Evolutionary conservation across 2,329 filamentous ascomycete genomes (phyloP).

Genomic region (Penicillium griseofulvum): DNA sequence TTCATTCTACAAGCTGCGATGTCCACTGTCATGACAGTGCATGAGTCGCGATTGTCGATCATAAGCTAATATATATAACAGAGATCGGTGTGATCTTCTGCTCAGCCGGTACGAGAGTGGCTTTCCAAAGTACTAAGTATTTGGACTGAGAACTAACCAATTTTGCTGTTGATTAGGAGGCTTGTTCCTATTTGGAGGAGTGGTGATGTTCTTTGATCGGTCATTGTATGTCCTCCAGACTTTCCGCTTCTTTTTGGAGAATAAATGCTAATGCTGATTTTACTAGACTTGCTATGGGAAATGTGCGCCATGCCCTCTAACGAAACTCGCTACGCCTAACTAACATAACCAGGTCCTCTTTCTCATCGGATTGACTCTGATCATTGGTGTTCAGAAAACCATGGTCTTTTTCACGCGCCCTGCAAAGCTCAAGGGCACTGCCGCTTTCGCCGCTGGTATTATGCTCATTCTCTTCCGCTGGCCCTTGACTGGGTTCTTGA

Average conservation of each 20-base stretch:
- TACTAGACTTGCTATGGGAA: conserved; percentile 92
- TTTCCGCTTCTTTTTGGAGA: neutral
- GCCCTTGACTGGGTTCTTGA: conserved; percentile 84
- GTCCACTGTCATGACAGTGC: neutral
- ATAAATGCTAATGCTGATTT: conserved; percentile 2
- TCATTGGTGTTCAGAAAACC: conserved; percentile 90
- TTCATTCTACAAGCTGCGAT: neutral
- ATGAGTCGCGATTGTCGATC: neutral
- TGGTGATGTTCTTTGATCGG: conserved; percentile 96
- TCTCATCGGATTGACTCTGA: conserved; percentile 90
- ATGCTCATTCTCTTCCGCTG: conserved; percentile 82
- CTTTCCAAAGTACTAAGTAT: neutral
- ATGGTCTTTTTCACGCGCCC: conserved; percentile 89
- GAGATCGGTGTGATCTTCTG: conserved; percentile 98
- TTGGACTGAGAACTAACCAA: conserved; percentile 14
- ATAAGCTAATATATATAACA: conserved; percentile 43
- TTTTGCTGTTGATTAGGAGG: conserved; percentile 60
- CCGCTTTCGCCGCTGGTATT: conserved; percentile 81
- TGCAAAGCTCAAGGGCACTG: conserved; percentile 88
- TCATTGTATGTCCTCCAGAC: conserved; percentile 66
- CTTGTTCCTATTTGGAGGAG: conserved; percentile 90
- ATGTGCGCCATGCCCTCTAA: conserved; percentile 55
- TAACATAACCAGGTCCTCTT: conserved; percentile 74
- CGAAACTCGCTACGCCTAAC: conserved; percentile 2
- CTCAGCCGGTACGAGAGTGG: conserved; percentile 72